Percentiles rank a stretch among this genome's conserved stretches.
phyloP scores from a whole-genome alignment of 176 grass and related monocot genomes.

The Chrysopogon serrulatus region DNA sequence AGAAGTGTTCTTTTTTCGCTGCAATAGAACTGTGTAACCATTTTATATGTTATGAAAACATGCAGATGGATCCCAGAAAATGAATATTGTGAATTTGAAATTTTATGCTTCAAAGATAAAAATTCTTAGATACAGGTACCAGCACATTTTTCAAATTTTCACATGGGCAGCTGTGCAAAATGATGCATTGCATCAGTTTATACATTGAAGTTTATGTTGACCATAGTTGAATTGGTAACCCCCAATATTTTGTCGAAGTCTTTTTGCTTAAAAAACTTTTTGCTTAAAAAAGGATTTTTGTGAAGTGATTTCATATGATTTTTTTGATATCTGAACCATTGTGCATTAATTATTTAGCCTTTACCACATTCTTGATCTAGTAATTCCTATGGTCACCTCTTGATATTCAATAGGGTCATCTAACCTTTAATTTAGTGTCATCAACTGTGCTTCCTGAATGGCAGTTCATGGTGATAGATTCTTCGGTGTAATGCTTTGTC shows the following conservation, averaged over 20 bases:
- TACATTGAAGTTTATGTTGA: not conserved
- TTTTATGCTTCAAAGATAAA: not conserved
- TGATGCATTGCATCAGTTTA: not conserved
- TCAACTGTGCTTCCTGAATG: not conserved
- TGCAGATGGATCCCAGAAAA: not conserved
- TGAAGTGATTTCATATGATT: not conserved
- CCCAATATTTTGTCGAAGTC: no score
- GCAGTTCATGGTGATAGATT: not conserved
- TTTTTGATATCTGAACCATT: not conserved
- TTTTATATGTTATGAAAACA: not conserved
- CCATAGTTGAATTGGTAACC: not conserved
- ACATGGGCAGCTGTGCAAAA: not conserved
- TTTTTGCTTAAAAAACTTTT: no score
- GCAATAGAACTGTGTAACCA: not conserved
- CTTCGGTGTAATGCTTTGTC: not conserved
- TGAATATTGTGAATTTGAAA: not conserved
- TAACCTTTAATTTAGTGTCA: not conserved
- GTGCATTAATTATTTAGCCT: not conserved
- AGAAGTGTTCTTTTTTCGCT: no score
- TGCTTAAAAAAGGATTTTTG: no score
- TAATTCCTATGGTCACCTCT: no score
- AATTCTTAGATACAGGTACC: not conserved
- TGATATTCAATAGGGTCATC: not conserved
- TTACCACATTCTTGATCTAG: not conserved
- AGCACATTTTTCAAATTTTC: not conserved